Percentiles rank a stretch among this genome's conserved stretches.
These are phyloP conservation scores for Pleurotus tuoliensis DNA, from an alignment of 768 basidiomycete genomes.

Conservation along the genomic window DNA sequence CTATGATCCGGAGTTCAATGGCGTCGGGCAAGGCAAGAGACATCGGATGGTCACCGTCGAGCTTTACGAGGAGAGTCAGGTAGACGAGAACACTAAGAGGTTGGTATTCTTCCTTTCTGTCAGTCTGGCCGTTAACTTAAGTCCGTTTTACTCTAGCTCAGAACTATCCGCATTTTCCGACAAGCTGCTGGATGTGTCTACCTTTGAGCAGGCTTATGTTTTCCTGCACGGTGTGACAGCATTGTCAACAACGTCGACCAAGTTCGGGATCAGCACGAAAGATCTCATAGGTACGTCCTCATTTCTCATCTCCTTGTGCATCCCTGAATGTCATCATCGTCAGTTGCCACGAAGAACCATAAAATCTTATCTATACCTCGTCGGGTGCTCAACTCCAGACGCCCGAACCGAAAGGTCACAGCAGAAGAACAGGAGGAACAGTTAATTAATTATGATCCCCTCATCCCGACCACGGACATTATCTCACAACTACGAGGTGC, in stretches of 20 bases:
- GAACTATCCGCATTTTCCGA: conserved; percentile 45
- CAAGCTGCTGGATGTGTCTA: conserved; percentile 48
- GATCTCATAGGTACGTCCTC: conserved; percentile 72
- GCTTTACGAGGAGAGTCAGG: conserved; percentile 72
- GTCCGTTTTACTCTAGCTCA: conserved; percentile 26
- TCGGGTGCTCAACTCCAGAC: too few species aligned
- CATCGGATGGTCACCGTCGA: conserved; percentile 80
- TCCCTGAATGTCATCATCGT: too few species aligned
- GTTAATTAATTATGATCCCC: conserved; percentile 83
- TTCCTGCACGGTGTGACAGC: conserved; percentile 68
- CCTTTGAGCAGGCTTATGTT: conserved; percentile 66
- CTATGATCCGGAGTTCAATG: conserved; percentile 55
- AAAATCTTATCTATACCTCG: conserved; percentile 75
- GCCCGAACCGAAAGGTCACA: too few species aligned
- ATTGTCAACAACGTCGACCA: conserved; percentile 74
- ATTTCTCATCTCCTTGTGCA: not conserved
- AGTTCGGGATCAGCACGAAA: conserved; percentile 83
- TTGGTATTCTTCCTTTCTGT: conserved; percentile 27
- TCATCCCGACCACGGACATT: conserved; percentile 71
- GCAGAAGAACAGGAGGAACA: too few species aligned
- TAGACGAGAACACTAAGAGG: conserved; percentile 74
- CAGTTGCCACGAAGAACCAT: too few species aligned
- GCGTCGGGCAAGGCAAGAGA: conserved; percentile 53
- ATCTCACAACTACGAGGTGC: conserved; percentile 51
- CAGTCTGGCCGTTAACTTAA: not conserved